Evolutionary conservation across 1,139 yeast species (phyloP).

Genomic region (Candida sanyaensis): DNA sequence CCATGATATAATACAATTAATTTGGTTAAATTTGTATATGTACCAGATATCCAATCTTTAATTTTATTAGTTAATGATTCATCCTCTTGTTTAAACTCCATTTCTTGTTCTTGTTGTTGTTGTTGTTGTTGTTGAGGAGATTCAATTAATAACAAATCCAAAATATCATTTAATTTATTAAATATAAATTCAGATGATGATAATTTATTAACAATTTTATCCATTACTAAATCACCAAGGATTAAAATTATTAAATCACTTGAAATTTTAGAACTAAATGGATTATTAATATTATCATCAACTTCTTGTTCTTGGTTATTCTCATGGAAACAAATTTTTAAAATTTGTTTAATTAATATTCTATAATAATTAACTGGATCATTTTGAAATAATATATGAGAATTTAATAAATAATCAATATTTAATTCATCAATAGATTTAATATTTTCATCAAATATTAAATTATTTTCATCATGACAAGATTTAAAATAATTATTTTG

Average conservation of each 20-base stretch:
- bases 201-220: conserved; percentile 28
- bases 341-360: conserved; percentile 24
- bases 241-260: conserved; percentile 28
- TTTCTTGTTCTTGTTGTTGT: not conserved
- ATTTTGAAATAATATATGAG: conserved; percentile 22
- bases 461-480: conserved; percentile 6
- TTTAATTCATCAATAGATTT: conserved; percentile 13
- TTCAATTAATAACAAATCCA: not conserved
- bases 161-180: conserved; percentile 15
- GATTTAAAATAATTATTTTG: conserved; percentile 15
- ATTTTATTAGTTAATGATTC: not conserved
- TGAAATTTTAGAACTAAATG: conserved; percentile 31
- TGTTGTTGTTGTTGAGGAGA: not conserved
- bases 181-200: conserved; percentile 33
- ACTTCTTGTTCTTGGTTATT: not conserved
- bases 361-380: conserved; percentile 24
- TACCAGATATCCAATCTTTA: not conserved
- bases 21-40: not conserved
- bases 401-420: conserved; percentile 13
- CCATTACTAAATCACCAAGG: conserved; percentile 38
- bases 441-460: conserved; percentile 11
- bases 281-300: conserved; percentile 3
- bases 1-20: not conserved
- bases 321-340: conserved; percentile 11
- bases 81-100: not conserved